These are phyloP conservation scores for Trichophyton mentagrophytes DNA, from an alignment of 2,329 filamentous ascomycete genomes.

Conservation along the genomic window DNA sequence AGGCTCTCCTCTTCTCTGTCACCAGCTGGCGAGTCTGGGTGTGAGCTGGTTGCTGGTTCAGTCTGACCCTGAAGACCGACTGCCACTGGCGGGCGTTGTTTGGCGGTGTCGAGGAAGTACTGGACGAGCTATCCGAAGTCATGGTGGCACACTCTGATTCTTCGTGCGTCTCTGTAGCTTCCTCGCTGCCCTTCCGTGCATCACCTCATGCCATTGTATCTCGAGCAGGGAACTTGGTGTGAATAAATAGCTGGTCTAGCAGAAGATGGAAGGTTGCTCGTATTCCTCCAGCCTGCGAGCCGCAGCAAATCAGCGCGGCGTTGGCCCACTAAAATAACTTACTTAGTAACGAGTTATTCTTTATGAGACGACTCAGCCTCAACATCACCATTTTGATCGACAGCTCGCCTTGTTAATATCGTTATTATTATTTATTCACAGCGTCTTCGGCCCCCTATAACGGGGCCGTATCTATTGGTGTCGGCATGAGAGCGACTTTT, in stretches of 20 bases:
- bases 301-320: background rate
- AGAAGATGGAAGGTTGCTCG: background rate
- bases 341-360: background rate
- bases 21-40: background rate
- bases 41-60: background rate
- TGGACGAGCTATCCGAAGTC: background rate
- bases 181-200: background rate
- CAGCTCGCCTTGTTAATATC: background rate
- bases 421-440: too few species aligned
- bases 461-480: background rate
- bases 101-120: background rate
- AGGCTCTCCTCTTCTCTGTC: conserved; percentile 1
- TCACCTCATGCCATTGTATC: background rate
- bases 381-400: background rate
- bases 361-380: background rate
- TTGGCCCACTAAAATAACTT: background rate
- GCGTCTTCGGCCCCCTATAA: too few species aligned
- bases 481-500: too few species aligned
- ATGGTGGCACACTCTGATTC: background rate
- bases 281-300: background rate
- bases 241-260: background rate
- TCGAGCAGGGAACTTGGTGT: background rate
- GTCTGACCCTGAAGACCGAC: background rate
- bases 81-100: background rate
- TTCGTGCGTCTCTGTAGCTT: background rate